phyloP scores from a whole-genome alignment of 179 eudicot genomes.

The Beta macrorhiza region DNA sequence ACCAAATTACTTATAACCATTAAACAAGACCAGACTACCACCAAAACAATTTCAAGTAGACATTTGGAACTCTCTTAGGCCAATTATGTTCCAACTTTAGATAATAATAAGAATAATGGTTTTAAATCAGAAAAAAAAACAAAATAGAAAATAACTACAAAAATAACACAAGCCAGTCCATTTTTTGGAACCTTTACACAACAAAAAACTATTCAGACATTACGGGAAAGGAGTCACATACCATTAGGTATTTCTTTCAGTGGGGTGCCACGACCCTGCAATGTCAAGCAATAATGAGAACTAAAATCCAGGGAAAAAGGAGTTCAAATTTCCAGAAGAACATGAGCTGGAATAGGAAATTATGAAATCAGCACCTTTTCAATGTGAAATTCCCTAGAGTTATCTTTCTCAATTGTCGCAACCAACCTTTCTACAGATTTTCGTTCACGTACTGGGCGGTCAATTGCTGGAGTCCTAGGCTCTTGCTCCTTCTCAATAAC shows the following conservation, averaged over 20 bases:
- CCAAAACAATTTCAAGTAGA: no score
- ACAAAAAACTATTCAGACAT: not conserved
- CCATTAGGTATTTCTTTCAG: slow-evolving; percentile 94
- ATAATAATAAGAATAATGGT: not conserved
- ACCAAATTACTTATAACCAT: not conserved
- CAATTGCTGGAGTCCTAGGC: slow-evolving; percentile 63
- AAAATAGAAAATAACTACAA: not conserved
- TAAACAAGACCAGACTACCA: not conserved
- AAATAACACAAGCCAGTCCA: not conserved
- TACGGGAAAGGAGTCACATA: slow-evolving; percentile 25
- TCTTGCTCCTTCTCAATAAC: slow-evolving; percentile 47
- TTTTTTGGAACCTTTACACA: not conserved
- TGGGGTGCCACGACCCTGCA: slow-evolving; percentile 86
- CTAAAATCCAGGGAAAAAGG: not conserved
- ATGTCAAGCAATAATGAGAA: slow-evolving; percentile 25
- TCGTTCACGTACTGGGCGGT: slow-evolving; percentile 88
- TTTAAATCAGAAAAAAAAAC: no score
- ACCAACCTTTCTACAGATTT: slow-evolving; percentile 96
- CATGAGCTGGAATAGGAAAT: not conserved
- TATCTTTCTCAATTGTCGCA: slow-evolving; percentile 68
- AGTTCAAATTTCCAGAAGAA: not conserved
- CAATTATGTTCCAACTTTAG: not conserved
- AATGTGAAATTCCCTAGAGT: slow-evolving; percentile 59
- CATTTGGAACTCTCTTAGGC: no score
- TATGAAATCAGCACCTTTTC: slow-evolving; percentile 57